Base-by-base conservation (phyloP, 2,329 filamentous ascomycete genomes). In the Ascochyta viciae-villosae region DNA sequence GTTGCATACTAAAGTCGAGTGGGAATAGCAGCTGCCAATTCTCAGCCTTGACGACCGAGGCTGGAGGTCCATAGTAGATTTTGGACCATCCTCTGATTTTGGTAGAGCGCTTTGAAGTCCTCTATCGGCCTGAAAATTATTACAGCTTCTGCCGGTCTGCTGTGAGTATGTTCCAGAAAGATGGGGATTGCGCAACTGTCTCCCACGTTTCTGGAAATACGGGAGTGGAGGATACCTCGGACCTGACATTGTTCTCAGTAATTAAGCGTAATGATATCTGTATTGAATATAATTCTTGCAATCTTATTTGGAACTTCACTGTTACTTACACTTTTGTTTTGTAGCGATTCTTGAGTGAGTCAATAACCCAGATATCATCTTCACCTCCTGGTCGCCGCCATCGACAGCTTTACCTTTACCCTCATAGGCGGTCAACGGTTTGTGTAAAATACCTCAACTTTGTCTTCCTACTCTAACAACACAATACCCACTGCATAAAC, bases 1-100 rank as follows among this genome's bases (percentile, higher is more conserved):
- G 84, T 94, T 54, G 89, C 90, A 1, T 94, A 88, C 66, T 93
- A 85, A 19, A 19, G 19, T 19, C 19, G 19, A 19, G 19, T 19
- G 19, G 19, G 19, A 19, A 19, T 19, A 19, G 19, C 19, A 19
- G 19, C 19, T 19, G 19, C 19, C 19, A 19, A 19, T 19, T 19
- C 19, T 19, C 19, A 19, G 19, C 19, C 19, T 19, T 19, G 19
- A 19, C 19, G 19, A 19, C 19, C 19, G 19, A 19, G 19, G 19
- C 19, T 19, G 19, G 19, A 19, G 19, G 19, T 19, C 19, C 3
- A 19, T 19, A 19, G 19, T 19, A 19, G 19, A 19, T 19, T 19
- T 19, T 19, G 19, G 19, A 19, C 19, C 19, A 19, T 19, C 19
- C 19, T 19, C 19, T 19, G 19, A 19, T 19, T 19, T 19, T 19